phyloP scores from a whole-genome alignment of 2,329 filamentous ascomycete genomes.

The Calonectria henricotiae region DNA sequence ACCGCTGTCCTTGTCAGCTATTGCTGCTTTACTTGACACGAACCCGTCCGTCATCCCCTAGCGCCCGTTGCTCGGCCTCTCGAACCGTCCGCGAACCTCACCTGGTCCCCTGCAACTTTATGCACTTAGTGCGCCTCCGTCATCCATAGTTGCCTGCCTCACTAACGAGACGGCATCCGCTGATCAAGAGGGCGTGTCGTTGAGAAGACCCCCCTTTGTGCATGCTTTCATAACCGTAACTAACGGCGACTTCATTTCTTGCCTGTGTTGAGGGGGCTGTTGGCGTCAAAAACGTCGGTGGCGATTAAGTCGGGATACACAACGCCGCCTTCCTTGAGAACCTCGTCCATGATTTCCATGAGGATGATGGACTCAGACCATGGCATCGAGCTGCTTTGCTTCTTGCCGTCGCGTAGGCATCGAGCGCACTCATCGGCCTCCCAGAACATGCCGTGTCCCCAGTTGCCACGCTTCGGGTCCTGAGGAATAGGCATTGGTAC shows the following conservation, averaged over 20 bases:
- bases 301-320: slow-evolving; percentile 72
- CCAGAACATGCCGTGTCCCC: slow-evolving; percentile 91
- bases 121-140: slow-evolving; percentile 35
- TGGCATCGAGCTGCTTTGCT: slow-evolving; percentile 81
- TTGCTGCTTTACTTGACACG: slow-evolving; percentile 46
- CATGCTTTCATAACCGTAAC: slow-evolving; percentile 13
- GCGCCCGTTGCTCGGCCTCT: slow-evolving; percentile 43
- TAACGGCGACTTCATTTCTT: slow-evolving; percentile 53
- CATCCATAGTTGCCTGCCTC: slow-evolving; percentile 34
- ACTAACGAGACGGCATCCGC: slow-evolving; percentile 28
- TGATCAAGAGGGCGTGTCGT: not conserved
- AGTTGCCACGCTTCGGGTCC: slow-evolving; percentile 64
- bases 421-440: slow-evolving; percentile 86
- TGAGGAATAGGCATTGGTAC: slow-evolving; percentile 70
- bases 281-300: slow-evolving; percentile 71
- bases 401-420: slow-evolving; percentile 82
- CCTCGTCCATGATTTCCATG: slow-evolving; percentile 81
- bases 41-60: slow-evolving; percentile 47
- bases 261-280: slow-evolving; percentile 76
- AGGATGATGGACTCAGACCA: slow-evolving; percentile 86
- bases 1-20: slow-evolving; percentile 26
- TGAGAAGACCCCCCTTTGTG: not conserved
- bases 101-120: slow-evolving; percentile 29
- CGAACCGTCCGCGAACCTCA: slow-evolving; percentile 28
- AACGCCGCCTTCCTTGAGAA: slow-evolving; percentile 69